phyloP scores from a whole-genome alignment of 2,329 filamentous ascomycete species.

The Pseudocercospora fuligena region DNA sequence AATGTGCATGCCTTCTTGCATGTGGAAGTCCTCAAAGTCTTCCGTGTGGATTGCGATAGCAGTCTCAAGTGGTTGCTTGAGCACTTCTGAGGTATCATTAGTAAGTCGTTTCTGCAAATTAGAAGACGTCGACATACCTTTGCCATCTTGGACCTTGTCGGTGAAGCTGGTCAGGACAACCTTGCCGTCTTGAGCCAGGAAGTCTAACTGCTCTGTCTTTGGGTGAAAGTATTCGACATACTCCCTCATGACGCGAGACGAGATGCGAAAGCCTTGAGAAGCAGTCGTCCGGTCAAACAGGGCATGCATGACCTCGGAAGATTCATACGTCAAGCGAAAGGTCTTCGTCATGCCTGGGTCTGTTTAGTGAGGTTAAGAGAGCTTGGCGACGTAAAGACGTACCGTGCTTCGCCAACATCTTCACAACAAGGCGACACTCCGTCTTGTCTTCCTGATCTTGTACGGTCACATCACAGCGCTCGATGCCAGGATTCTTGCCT shows the following conservation, averaged over 20 bases:
- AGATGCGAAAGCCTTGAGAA: constrained; percentile 73
- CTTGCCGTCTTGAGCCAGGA: constrained; percentile 71
- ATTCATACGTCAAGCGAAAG: constrained; percentile 76
- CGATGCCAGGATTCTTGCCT: constrained; percentile 72
- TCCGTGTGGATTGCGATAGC: constrained; percentile 76
- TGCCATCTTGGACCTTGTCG: constrained; percentile 74
- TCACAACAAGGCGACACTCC: constrained; percentile 75
- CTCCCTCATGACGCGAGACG: constrained; percentile 71
- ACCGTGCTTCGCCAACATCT: constrained; percentile 76
- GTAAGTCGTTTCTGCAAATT: neutral
- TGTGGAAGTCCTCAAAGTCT: constrained; percentile 75
- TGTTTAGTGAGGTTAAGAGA: constrained; percentile 16
- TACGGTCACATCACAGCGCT: constrained; percentile 74
- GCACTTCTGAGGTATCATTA: constrained; percentile 59
- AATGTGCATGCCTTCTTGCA: constrained; percentile 77
- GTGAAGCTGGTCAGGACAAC: constrained; percentile 82
- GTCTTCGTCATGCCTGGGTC: constrained; percentile 71
- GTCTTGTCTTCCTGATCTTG: constrained; percentile 70
- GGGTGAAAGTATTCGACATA: constrained; percentile 81
- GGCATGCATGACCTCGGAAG: constrained; percentile 74
- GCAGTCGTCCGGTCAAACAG: constrained; percentile 72
- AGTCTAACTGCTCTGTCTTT: constrained; percentile 79
- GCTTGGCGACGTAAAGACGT: constrained; percentile 13
- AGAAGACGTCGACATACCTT: constrained; percentile 48
- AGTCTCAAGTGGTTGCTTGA: constrained; percentile 81